Evolutionary conservation across 495 filamentous ascomycete genomes (phyloP).

Genomic region (Geopyxis carbonaria): DNA sequence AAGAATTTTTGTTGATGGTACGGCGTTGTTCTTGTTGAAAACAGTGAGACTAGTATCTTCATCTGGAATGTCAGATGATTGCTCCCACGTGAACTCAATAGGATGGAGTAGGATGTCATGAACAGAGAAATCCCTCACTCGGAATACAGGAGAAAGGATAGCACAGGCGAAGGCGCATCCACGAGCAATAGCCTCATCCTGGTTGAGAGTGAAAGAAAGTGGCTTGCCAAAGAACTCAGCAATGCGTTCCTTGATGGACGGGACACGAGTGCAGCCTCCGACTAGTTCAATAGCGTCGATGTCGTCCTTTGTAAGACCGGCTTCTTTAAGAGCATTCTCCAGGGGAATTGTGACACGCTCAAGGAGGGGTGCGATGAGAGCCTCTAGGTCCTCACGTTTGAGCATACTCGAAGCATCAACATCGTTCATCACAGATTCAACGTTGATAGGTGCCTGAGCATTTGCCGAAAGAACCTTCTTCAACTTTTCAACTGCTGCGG

Average conservation of each 20-base stretch:
- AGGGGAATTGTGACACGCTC: slow-evolving; percentile 54
- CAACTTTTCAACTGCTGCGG: slow-evolving; percentile 81
- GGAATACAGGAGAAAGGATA: slow-evolving; percentile 94
- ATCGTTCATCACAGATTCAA: slow-evolving; percentile 98
- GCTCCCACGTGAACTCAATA: slow-evolving; percentile 99
- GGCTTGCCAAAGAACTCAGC: slow-evolving; percentile 77
- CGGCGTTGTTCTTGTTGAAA: slow-evolving; percentile 92
- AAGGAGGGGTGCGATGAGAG: slow-evolving; percentile 71
- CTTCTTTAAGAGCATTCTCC: slow-evolving; percentile 81
- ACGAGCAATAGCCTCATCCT: slow-evolving; percentile 91
- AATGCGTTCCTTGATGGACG: slow-evolving; percentile 77
- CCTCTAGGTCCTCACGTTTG: slow-evolving; percentile 87
- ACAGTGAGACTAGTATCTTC: slow-evolving; percentile 95
- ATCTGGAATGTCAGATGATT: slow-evolving; percentile 94
- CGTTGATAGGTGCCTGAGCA: slow-evolving; percentile 80
- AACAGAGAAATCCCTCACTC: slow-evolving; percentile 91
- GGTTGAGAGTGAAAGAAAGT: slow-evolving; percentile 94
- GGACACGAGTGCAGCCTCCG: slow-evolving; percentile 88
- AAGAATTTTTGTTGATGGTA: slow-evolving; percentile 98
- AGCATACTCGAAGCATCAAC: slow-evolving; percentile 75
- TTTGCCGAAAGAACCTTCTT: slow-evolving; percentile 99
- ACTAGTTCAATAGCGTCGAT: slow-evolving; percentile 90
- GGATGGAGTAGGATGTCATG: slow-evolving; percentile 97
- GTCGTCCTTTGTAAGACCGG: slow-evolving; percentile 73
- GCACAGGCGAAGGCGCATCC: slow-evolving; percentile 97